Evolutionary conservation across 78 protist genomes (phyloP).

Genomic region (Guillardia theta): DNA sequence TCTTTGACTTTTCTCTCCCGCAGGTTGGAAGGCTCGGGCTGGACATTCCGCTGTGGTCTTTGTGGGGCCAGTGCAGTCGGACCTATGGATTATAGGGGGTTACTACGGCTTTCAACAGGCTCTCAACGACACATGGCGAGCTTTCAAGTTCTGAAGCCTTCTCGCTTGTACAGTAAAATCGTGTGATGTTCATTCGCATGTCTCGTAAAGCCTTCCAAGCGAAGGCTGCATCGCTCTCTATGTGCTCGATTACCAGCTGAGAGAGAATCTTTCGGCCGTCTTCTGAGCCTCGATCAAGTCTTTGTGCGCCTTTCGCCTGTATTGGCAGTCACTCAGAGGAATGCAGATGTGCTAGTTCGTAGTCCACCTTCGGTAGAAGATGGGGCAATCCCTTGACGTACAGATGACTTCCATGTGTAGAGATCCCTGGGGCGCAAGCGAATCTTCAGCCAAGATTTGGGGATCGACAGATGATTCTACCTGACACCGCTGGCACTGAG

Average conservation of each 20-base stretch:
- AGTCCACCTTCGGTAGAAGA: conserved; percentile 2
- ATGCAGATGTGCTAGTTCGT: no score
- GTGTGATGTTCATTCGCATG: neutral
- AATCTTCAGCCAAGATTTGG: neutral
- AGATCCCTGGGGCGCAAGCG: neutral
- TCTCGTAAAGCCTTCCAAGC: neutral
- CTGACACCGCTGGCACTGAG: conserved; percentile 98
- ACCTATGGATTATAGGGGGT: neutral
- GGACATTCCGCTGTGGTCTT: no score
- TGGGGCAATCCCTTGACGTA: conserved; percentile 11
- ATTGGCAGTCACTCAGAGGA: no score
- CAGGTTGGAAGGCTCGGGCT: no score
- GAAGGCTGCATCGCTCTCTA: neutral
- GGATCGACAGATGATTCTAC: conserved; percentile 67
- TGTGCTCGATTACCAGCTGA: neutral
- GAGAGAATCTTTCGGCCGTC: neutral
- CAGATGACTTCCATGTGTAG: conserved; percentile 17
- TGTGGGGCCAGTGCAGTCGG: neutral
- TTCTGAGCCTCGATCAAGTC: conserved; percentile 32
- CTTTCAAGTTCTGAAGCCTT: neutral
- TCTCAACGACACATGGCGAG: no score
- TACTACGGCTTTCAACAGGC: neutral
- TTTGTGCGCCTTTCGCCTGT: conserved; percentile 36
- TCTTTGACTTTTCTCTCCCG: no score
- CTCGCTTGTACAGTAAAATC: neutral